A percentile compares a stretch with the other conserved stretches of the same genome.
Conservation (phyloP, 805 yeast genomes). For the Candida oleophila region DNA sequence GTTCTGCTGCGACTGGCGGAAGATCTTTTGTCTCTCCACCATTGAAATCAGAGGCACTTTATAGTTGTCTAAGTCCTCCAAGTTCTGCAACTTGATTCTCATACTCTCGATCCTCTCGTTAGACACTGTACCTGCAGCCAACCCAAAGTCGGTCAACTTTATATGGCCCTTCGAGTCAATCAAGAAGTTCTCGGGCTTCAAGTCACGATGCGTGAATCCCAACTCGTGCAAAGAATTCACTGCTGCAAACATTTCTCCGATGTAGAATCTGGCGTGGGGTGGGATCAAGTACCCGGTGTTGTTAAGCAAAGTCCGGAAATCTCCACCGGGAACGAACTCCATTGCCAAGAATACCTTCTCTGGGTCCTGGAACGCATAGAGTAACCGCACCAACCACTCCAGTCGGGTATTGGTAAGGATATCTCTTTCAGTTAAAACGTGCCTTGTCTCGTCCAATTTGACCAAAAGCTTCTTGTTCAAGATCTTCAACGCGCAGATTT, state of each 20-base stretch:
- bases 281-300: constrained; percentile 92
- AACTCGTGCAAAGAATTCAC: constrained; percentile 90
- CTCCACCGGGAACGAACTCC: constrained; percentile 99
- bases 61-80: constrained; percentile 68
- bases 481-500: constrained; percentile 92
- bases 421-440: constrained; percentile 94
- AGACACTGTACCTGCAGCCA: constrained; percentile 95
- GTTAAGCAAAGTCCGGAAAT: constrained; percentile 88
- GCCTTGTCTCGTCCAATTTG: constrained; percentile 92
- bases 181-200: constrained; percentile 91
- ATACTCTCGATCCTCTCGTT: constrained; percentile 90
- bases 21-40: constrained; percentile 82
- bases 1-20: constrained; percentile 62
- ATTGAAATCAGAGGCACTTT: constrained; percentile 68
- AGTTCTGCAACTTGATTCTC: constrained; percentile 65
- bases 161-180: constrained; percentile 90
- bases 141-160: constrained; percentile 92
- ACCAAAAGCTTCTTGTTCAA: constrained; percentile 82
- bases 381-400: constrained; percentile 91
- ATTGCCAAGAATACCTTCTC: constrained; percentile 91
- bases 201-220: constrained; percentile 95
- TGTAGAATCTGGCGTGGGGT: constrained; percentile 92
- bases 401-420: constrained; percentile 93
- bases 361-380: constrained; percentile 93
- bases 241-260: constrained; percentile 94